Percentiles rank a stretch among this genome's conserved stretches.
phyloP scores from a whole-genome alignment of 306 rosid species.

The Vigna mungo region DNA sequence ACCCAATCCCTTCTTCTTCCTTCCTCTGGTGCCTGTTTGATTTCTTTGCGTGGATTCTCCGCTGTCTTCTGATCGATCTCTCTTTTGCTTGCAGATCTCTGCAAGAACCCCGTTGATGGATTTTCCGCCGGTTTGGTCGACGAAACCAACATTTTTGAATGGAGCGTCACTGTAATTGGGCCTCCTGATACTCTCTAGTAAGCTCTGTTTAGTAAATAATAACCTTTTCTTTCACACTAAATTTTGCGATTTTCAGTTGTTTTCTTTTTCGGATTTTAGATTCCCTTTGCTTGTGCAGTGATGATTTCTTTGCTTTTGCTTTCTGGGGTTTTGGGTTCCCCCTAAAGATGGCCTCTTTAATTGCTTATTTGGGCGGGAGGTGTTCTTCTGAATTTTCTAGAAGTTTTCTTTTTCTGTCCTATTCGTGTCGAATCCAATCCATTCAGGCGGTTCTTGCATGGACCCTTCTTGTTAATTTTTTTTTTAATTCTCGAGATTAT shows the following conservation, averaged over 20 bases:
- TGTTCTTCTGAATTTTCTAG: slow-evolving; percentile 10
- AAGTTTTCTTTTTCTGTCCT: slow-evolving; percentile 25
- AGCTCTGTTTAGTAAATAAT: slow-evolving; percentile 30
- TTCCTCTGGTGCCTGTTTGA: background rate
- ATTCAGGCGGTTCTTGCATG: background rate
- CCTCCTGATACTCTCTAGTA: slow-evolving; percentile 99
- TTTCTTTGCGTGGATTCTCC: slow-evolving; percentile 38
- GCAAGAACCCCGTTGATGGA: slow-evolving; percentile 89
- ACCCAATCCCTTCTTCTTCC: background rate
- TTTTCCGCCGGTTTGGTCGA: slow-evolving; percentile 97
- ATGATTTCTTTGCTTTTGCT: slow-evolving; percentile 21
- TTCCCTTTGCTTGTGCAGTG: slow-evolving; percentile 24
- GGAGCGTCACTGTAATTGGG: slow-evolving; percentile 96
- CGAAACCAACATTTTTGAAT: slow-evolving; percentile 85
- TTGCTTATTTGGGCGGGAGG: slow-evolving; percentile 16
- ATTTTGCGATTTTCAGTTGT: slow-evolving; percentile 29
- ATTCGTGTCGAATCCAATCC: slow-evolving; percentile 9
- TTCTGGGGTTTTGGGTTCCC: slow-evolving; percentile 37
- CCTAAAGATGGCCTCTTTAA: slow-evolving; percentile 19
- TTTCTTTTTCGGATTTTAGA: background rate
- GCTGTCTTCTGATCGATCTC: slow-evolving; percentile 30
- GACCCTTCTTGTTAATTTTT: background rate
- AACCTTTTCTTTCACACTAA: background rate
- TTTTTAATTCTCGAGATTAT: background rate
- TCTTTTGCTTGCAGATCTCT: slow-evolving; percentile 71